Percentiles rank a stretch among this genome's conserved stretches.
phyloP scores from a whole-genome alignment of 164 flowering plant species.

The Sextonia rubra region DNA sequence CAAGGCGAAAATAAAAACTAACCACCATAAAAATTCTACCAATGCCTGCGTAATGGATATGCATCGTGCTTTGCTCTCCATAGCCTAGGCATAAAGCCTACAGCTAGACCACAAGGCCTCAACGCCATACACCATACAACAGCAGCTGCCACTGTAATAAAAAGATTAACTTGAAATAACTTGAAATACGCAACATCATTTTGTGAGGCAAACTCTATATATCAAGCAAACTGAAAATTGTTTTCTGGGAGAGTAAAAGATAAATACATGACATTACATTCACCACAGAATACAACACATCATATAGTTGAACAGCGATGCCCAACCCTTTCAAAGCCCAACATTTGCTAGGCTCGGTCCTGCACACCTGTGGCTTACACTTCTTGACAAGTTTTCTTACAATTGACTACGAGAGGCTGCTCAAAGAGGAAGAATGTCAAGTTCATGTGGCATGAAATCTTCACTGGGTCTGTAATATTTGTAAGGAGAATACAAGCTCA shows the following conservation, averaged over 20 bases:
- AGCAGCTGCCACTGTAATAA: too few species aligned
- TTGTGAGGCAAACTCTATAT: too few species aligned
- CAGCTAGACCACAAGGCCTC: too few species aligned
- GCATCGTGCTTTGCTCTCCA: too few species aligned
- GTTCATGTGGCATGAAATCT: constrained; percentile 96
- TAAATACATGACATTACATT: neutral
- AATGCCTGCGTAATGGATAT: too few species aligned
- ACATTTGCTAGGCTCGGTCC: neutral
- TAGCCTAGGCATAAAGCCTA: too few species aligned
- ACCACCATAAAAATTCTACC: too few species aligned
- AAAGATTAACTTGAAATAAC: too few species aligned
- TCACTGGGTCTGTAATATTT: constrained; percentile 93
- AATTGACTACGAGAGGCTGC: neutral
- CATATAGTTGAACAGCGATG: neutral
- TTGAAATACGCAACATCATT: too few species aligned
- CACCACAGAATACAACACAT: neutral
- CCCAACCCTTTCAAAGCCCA: too few species aligned
- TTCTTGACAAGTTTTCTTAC: neutral
- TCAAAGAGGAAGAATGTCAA: constrained; percentile 40
- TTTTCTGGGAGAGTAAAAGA: neutral
- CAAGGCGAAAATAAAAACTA: too few species aligned
- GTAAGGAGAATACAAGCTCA: constrained; percentile 82
- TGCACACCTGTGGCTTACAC: neutral
- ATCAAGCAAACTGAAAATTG: neutral
- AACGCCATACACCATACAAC: too few species aligned